Evolutionary conservation across 495 filamentous ascomycete genomes (phyloP), one percentile per base, ranked within the genome.

Genomic region (Cryomyces minteri): DNA sequence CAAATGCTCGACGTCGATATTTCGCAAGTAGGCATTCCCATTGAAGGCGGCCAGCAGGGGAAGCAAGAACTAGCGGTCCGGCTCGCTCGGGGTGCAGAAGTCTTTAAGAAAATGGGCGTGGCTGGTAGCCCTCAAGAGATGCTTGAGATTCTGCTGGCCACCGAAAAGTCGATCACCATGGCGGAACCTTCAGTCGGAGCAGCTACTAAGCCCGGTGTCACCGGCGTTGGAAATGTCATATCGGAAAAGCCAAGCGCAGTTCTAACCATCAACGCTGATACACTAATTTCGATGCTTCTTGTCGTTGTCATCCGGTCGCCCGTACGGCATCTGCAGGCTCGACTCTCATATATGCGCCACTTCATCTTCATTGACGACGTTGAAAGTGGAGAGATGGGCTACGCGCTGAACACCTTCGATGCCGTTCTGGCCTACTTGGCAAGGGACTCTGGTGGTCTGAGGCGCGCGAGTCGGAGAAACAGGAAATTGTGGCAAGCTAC

Each of bases 341-440:
- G 88, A 11, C 59, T 96, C 39, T 65, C 82, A 31, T 96, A 95
- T 57, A 93, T 99, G 76, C 81, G 86, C 44, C 81, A 90, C 48
- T 99, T 94, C 52, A 84, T 93, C 54, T 96, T 94, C 58, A 83
- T 90, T 34, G 88, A 95, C 50, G 92, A 96, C 67, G 87, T 96
- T 9, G 92, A 99, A 45, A 88, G 77, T 55, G 92, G 92, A 32
- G 92, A 99, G 64, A 82, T 88, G 67, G 92, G 92, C 28, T 99
- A 99, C 63, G 86, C 93, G 5, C 65, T 99, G 32, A 96, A 88
- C 57, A 99, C 92, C 0, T 82, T 94, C 42, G 92, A 99, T 62
- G 92, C 85, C 0, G 92, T 99, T 4, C 64, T 99, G 9, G 82
- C 86, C 6, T 95, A 99, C 61, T 72, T 99, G 12, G 72, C 79